Conservation (phyloP, 129 eudicot species). For the Logfia minima region DNA sequence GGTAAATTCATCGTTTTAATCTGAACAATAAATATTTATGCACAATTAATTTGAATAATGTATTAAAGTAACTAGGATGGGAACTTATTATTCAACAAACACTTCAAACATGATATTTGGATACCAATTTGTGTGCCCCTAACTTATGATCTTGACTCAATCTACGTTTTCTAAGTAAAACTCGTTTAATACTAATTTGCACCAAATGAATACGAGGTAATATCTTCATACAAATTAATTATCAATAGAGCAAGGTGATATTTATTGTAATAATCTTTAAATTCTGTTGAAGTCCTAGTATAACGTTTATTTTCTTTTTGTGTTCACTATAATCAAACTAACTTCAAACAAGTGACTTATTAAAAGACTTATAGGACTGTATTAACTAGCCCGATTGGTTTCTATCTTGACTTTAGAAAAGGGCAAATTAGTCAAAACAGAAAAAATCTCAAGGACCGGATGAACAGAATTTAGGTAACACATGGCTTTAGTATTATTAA, state of each 20-base stretch:
- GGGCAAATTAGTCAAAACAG: constrained; percentile 21
- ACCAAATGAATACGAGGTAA: neutral
- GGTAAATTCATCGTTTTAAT: no score
- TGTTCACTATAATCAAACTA: neutral
- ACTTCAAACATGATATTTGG: no score
- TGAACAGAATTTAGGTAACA: constrained; percentile 7
- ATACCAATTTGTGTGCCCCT: neutral
- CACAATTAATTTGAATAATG: no score
- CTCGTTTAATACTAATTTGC: neutral
- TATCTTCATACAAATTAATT: neutral
- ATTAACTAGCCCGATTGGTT: neutral
- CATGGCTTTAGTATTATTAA: constrained; percentile 11
- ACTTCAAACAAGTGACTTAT: neutral
- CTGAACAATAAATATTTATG: no score
- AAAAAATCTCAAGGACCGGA: neutral
- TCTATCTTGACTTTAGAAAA: neutral
- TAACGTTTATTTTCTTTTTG: no score
- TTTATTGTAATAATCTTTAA: neutral
- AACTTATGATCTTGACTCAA: neutral
- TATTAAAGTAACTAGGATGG: no score
- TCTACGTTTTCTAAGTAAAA: neutral
- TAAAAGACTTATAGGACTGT: neutral
- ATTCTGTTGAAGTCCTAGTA: neutral
- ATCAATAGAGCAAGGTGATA: neutral
- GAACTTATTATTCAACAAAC: no score